Conservation (phyloP, 306 rosid genomes). For the Canavalia ensiformis region DNA sequence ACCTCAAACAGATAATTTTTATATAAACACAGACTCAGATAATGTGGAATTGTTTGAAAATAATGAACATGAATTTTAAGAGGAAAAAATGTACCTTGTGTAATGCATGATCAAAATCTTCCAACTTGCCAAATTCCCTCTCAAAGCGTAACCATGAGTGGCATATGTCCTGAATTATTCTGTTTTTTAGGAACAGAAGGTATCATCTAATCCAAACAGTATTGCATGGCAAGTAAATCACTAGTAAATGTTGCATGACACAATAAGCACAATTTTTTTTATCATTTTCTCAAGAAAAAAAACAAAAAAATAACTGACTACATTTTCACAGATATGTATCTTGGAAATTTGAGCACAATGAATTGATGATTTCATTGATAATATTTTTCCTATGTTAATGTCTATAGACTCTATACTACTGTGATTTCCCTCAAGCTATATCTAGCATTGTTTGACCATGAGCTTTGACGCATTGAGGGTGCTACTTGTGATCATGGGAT, state of each 20-base stretch:
- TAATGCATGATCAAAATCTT: conserved; percentile 81
- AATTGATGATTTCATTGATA: conserved; percentile 13
- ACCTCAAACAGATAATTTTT: neutral
- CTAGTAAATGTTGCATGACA: conserved; percentile 14
- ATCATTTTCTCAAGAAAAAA: conserved; percentile 19
- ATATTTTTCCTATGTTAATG: conserved; percentile 4
- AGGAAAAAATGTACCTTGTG: conserved; percentile 67
- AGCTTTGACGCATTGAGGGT: neutral
- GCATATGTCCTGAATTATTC: conserved; percentile 98
- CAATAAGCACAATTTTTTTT: conserved; percentile 4
- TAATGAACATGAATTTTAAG: conserved; percentile 25
- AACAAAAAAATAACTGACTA: neutral
- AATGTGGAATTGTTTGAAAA: neutral
- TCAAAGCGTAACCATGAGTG: conserved; percentile 89
- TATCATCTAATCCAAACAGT: conserved; percentile 77
- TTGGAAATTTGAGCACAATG: conserved; percentile 24
- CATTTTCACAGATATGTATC: conserved; percentile 17
- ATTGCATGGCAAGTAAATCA: conserved; percentile 44
- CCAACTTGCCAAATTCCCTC: conserved; percentile 85
- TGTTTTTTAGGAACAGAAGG: conserved; percentile 75
- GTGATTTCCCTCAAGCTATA: conserved; percentile 7
- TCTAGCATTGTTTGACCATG: conserved; percentile 4
- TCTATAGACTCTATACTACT: neutral
- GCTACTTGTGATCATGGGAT: conserved; percentile 2
- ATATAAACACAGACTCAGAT: neutral